Base-by-base conservation (phyloP, 1,284 basidiomycete genomes). In the Dichomitus squalens region DNA sequence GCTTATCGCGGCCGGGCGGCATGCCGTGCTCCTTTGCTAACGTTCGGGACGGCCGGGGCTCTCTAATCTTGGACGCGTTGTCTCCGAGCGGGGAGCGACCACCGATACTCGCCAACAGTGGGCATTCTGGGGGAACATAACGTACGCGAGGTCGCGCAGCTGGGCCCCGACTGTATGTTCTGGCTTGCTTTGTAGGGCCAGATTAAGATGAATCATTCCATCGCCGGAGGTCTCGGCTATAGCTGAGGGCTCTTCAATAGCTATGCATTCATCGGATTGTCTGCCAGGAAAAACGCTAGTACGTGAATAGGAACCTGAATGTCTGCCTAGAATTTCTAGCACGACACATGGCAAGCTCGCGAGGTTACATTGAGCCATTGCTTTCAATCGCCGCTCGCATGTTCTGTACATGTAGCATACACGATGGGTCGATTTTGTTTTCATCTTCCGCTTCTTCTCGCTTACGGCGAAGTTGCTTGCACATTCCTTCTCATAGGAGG, bases 151-250 rank as follows among this genome's bases (percentile, higher is more conserved):
- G n/a, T n/a, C n/a, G n/a, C n/a, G n/a, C n/a, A n/a, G n/a, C n/a
- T n/a, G n/a, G n/a, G n/a, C n/a, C n/a, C 5, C 29, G 29, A 11
- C 6, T 61, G 60, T 61, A 58, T 61, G 60, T 44, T 36, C 60
- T 56, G 57, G 60, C 60, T 61, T 61, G 60, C 60, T 58, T 61
- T 61, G 60, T 61, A 57, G 60, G 60, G 57, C 60, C 60, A 58
- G 53, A 48, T 58, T 35, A 39, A n/a, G n/a, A n/a, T n/a, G n/a
- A n/a, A n/a, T n/a, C n/a, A n/a, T n/a, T n/a, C n/a, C n/a, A n/a
- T n/a, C n/a, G n/a, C n/a, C n/a, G n/a, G n/a, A n/a, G n/a, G n/a
- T n/a, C n/a, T n/a, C n/a, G n/a, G n/a, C n/a, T n/a, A n/a, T n/a
- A n/a, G n/a, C n/a, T n/a, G n/a, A n/a, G n/a, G n/a, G n/a, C n/a